Percentiles rank a stretch among this genome's conserved stretches.
Conservation (phyloP, 1,284 basidiomycete genomes). For the Puccinia brachypodii region DNA sequence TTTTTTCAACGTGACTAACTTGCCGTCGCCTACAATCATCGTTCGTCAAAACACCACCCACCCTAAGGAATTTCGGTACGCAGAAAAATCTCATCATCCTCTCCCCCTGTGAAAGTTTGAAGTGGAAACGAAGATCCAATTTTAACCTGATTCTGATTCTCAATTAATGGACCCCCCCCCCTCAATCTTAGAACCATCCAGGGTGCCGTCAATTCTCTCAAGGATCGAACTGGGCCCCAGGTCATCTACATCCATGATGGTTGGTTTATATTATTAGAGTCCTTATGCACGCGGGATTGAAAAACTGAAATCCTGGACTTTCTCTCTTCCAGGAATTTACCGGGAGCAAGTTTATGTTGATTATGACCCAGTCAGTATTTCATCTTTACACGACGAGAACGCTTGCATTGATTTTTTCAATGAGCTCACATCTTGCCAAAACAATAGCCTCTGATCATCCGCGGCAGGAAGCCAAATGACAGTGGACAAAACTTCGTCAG, state of each 20-base stretch:
- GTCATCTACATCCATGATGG: conserved; percentile 28
- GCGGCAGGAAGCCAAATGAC: not conserved
- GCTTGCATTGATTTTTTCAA: not conserved
- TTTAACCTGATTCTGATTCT: too few species aligned
- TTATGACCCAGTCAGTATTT: conserved; percentile 18
- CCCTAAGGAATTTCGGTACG: conserved; percentile 14
- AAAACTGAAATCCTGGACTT: not conserved
- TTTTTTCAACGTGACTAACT: conserved; percentile 6
- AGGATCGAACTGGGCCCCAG: conserved; percentile 10
- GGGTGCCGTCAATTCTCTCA: conserved; percentile 15
- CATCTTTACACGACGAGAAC: not conserved
- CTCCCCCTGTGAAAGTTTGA: too few species aligned
- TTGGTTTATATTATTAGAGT: not conserved
- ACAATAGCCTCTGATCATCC: conserved; percentile 25
- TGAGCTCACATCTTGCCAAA: not conserved
- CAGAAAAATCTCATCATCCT: not conserved
- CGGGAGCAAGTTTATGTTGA: conserved; percentile 29
- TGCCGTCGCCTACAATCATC: conserved; percentile 11
- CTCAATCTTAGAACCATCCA: conserved; percentile 16
- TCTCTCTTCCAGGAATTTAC: not conserved
- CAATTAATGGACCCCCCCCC: too few species aligned
- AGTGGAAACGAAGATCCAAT: too few species aligned
- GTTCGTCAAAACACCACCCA: conserved; percentile 13
- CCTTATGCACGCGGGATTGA: not conserved
- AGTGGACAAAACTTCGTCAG: conserved; percentile 13